Evolutionary conservation across 495 filamentous ascomycete species (phyloP), one percentile per base, ranked within the genome.

Genomic region (Cenococcum geophilum): DNA sequence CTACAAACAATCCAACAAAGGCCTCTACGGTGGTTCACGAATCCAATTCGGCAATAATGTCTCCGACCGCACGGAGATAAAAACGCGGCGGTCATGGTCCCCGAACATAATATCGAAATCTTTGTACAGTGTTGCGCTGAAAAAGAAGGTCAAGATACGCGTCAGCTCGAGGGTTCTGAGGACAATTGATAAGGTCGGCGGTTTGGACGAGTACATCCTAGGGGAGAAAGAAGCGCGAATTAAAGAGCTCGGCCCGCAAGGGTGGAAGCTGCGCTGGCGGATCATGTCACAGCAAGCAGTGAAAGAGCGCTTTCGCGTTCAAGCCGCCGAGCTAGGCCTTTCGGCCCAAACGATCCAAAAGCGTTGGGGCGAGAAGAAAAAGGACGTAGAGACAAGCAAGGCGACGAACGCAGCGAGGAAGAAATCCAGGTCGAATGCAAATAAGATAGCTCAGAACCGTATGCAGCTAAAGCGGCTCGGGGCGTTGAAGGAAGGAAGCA

Each of bases 11-110:
- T 83, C 85, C 60, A 89, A 95, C 79, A 79, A 82, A 49, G 92
- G 92, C 62, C 85, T 97, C 8, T 97, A 93, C 78, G 92, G 88
- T 50, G 77, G 78, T 45, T 76, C 82, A 50, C 81, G 80, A 56
- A 91, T 93, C 76, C 89, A 86, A 59, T 93, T 89, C 80, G 93
- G 93, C 70, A 96, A 98, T 83, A 88, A 85, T 62, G 90, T 97
- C 49, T 89, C 89, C 25, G 74, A 83, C 65, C 77, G 79, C 54
- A 83, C 89, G 75, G 80, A 89, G 69, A 84, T 84, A 77, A 96
- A 96, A 73, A 90, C 91, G 42, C 84, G 89, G 42, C 87, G 92
- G 54, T 72, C 72, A 43, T 98, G 95, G 95, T 82, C 86, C 57
- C 91, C 91, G 35, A 97, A 97, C 73, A 86, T 97, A 16, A 83